Conservation (phyloP, 768 basidiomycete genomes). For the Collybiopsis confluens region DNA sequence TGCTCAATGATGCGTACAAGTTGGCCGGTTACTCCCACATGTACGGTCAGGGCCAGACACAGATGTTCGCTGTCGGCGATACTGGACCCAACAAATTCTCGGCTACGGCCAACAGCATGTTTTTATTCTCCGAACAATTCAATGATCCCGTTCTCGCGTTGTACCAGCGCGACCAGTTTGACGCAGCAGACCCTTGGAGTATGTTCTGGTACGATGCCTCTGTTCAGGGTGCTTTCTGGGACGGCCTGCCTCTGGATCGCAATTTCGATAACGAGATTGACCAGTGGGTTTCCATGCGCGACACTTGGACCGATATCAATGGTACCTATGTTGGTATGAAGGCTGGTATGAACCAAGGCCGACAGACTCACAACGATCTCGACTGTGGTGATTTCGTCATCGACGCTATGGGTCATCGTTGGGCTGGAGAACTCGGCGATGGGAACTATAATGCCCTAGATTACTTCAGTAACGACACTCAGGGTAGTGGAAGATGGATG, state of each 20-base stretch:
- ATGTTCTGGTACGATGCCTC: constrained; percentile 94
- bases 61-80: constrained; percentile 80
- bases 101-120: constrained; percentile 84
- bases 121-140: constrained; percentile 72
- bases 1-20: constrained; percentile 59
- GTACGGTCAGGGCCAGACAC: constrained; percentile 80
- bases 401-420: constrained; percentile 89
- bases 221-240: constrained; percentile 88
- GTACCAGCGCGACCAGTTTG: constrained; percentile 86
- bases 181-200: constrained; percentile 78
- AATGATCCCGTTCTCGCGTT: constrained; percentile 72
- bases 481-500: constrained; percentile 71
- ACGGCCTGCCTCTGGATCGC: constrained; percentile 74
- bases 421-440: constrained; percentile 92
- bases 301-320: constrained; percentile 85
- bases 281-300: constrained; percentile 90
- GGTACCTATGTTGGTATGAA: constrained; percentile 88
- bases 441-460: constrained; percentile 69
- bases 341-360: constrained; percentile 72
- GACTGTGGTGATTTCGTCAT: constrained; percentile 95
- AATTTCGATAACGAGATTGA: constrained; percentile 70
- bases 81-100: constrained; percentile 94
- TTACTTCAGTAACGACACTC: constrained; percentile 77
- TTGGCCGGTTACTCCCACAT: constrained; percentile 87
- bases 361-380: constrained; percentile 94